Percentiles rank a stretch among this genome's conserved stretches.
Evolutionary conservation across 1,139 yeast genomes (phyloP).

Genomic region (Saccharomyces pastorianus): DNA sequence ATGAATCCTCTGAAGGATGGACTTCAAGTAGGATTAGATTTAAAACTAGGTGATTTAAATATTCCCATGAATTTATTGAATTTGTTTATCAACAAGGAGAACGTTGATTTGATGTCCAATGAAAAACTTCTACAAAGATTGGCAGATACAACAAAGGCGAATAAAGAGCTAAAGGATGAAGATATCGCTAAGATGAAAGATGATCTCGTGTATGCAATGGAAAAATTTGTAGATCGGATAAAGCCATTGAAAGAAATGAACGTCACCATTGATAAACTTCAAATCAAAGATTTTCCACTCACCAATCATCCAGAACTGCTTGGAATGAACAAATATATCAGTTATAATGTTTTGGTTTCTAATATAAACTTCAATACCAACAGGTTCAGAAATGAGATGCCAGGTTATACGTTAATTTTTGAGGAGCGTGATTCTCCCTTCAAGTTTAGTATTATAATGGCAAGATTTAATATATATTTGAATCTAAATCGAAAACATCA

Average conservation of each 20-base stretch:
- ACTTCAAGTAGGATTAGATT: constrained; percentile 6
- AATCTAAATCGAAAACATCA: constrained; percentile 29
- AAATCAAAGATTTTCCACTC: constrained; percentile 17
- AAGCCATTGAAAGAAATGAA: constrained; percentile 15
- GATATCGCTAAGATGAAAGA: constrained; percentile 5
- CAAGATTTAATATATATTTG: constrained; percentile 37
- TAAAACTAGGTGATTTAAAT: constrained; percentile 10
- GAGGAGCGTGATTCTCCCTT: constrained; percentile 47
- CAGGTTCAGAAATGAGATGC: constrained; percentile 31
- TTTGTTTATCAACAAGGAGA: not conserved
- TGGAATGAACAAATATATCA: constrained; percentile 17
- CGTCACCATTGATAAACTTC: constrained; percentile 20
- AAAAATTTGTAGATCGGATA: constrained; percentile 8
- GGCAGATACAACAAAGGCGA: not conserved
- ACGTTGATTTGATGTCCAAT: not conserved
- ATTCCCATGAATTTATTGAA: constrained; percentile 9
- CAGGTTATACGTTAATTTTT: constrained; percentile 57
- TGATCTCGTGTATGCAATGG: constrained; percentile 9
- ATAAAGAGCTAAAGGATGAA: constrained; percentile 3
- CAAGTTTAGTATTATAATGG: constrained; percentile 39
- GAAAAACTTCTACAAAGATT: not conserved
- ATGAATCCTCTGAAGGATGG: not conserved
- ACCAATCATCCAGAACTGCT: constrained; percentile 17
- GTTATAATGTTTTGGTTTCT: constrained; percentile 18
- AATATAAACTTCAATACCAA: constrained; percentile 25